Evolutionary conservation across 2,329 filamentous ascomycete species (phyloP), one percentile per base, ranked within the genome.

Genomic region (Aspergillus candidus): DNA sequence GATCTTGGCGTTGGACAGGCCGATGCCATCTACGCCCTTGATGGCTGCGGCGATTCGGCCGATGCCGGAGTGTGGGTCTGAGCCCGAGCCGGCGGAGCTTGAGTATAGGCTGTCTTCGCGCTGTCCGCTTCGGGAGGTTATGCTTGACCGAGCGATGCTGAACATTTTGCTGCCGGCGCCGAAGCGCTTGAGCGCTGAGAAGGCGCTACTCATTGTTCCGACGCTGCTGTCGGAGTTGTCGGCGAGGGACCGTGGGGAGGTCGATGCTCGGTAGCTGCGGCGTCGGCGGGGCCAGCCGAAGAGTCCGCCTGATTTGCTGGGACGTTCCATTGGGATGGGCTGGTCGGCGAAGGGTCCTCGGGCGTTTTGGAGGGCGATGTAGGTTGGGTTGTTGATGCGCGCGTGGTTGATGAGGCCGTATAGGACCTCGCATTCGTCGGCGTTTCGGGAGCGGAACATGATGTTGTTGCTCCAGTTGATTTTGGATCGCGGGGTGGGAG

Each of bases 311-410:
- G 61, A 56, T 42, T 67, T 68, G 14, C 57, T 62, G 8, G 66
- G 61, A 18, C 71, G 71, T 41, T 76, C 76, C 60, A 79, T 58
- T 18, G 59, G 53, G 6, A 49, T 76, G 69, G 32, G 78, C 69
- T 52, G 80, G 79, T 53, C 79, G 74, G 50, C 80, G 74, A 67
- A 54, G 70, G 76, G 57, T 46, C 64, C 74, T 48, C 88, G 71
- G 75, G 94, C 70, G 71, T 86, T 76, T 74, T 88, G 78, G 73
- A 89, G 54, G 65, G 83, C 62, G 73, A 86, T 89, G 69, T 91
- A 96, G 43, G 89, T 91, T 41, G 88, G 84, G 62, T 97, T 96
- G 68, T 95, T 88, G 62, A 95, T 86, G 38, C 93, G 85, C 14
- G 90, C 83, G 48, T 86, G 78, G 66, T 97, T 94, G 49, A 97